Base-by-base conservation (phyloP, 2,329 filamentous ascomycete genomes). In the Dactylellina drechsleri region DNA sequence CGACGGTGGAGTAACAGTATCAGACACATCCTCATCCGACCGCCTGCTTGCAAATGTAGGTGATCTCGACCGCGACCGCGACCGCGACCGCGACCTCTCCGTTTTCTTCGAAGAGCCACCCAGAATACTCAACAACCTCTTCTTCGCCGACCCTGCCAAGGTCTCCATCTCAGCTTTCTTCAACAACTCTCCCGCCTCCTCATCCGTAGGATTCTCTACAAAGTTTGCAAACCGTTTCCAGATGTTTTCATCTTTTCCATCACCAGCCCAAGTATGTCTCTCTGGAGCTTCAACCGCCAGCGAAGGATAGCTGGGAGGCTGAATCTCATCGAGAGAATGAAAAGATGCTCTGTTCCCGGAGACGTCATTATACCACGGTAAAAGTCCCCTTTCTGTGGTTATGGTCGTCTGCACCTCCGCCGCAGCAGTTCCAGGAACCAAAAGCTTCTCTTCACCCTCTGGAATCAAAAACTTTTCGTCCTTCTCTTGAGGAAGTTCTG, bases 301-400 rank as follows among this genome's bases (percentile, higher is more conserved):
- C 10, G 71, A 75, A 49, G 71, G 71, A 20, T 75, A 75, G 10
- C 62, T 67, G 7, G 71, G 71, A 16, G 71, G 71, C 26, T 75
- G 71, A 10, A 75, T 41, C 15, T 75, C 71, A 45, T 75, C 71
- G 6, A 75, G 18, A 0, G 65, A 68, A 28, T 68, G 64, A n/a
- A 68, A 62, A 2, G 65, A 64, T 4, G 71, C 65, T 31, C 57
- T 64, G 47, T 67, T 67, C 4, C 59, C 71, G 1, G 64, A 62
- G 4, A 75, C 62, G 47, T 68, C 64, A 36, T 68, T 64, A 43
- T 64, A 75, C 71, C 71, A 75, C 2, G 71, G 64, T 23, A 61
- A 45, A 23, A 62, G 31, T 0, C 66, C 66, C 20, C 57, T 56
- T 62, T 70, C 57, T 2, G 56, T n/a, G 3, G 23, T 15, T 2